Conservation (phyloP, 805 yeast genomes). For the Pichia occidentalis region DNA sequence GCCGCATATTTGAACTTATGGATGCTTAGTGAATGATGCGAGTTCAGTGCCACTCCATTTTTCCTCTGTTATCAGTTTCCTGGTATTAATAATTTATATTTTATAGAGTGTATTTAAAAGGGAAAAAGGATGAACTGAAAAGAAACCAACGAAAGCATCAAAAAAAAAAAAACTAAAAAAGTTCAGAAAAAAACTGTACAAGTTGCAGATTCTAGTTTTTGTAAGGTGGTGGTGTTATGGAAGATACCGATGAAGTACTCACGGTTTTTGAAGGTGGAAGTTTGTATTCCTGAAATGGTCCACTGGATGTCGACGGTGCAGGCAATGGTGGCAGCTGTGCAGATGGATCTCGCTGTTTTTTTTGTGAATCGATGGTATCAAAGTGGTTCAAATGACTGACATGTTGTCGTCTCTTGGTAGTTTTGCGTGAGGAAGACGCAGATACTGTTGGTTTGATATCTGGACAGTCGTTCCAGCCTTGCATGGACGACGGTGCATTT, state of each 20-base stretch:
- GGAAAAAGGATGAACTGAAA: too few species aligned
- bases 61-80: too few species aligned
- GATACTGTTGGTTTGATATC: conserved; percentile 18
- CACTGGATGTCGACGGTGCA: too few species aligned
- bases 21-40: too few species aligned
- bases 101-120: too few species aligned
- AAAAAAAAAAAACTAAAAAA: neutral
- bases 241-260: neutral
- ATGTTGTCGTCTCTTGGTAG: conserved; percentile 12
- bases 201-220: neutral
- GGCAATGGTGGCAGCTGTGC: too few species aligned
- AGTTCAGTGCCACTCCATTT: too few species aligned
- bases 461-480: conserved; percentile 64
- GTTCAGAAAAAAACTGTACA: neutral
- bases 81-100: too few species aligned
- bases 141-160: neutral
- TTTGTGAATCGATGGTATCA: conserved; percentile 5
- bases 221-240: neutral
- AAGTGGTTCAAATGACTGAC: conserved; percentile 11
- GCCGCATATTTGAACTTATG: too few species aligned
- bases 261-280: neutral
- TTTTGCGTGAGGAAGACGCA: conserved; percentile 7
- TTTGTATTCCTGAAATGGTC: too few species aligned
- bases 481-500: conserved; percentile 20
- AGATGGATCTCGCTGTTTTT: neutral